These are phyloP conservation scores for Suhomyces terraborum DNA, from an alignment of 1,139 yeast species.

Conservation along the genomic window DNA sequence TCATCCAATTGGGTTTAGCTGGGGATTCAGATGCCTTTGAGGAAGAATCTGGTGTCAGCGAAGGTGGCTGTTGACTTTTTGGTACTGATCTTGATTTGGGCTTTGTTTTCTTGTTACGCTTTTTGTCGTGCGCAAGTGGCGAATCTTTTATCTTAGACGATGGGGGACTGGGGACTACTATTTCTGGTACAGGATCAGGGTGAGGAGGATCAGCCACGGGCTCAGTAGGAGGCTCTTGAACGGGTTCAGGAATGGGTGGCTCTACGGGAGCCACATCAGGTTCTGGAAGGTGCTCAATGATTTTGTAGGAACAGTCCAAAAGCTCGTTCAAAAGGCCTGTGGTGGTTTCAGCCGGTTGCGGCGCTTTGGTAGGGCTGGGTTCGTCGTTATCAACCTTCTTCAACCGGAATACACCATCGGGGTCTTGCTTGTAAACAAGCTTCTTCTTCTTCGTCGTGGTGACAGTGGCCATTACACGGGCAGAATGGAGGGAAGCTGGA, in stretches of 20 bases:
- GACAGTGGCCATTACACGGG: slow-evolving; percentile 15
- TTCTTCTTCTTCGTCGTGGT: slow-evolving; percentile 28
- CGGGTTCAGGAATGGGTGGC: not conserved
- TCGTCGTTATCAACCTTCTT: slow-evolving; percentile 28
- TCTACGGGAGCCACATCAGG: not conserved
- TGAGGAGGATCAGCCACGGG: not conserved
- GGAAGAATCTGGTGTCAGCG: not conserved
- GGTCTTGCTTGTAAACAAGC: slow-evolving; percentile 42
- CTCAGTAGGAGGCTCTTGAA: not conserved
- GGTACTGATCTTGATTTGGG: slow-evolving; percentile 7
- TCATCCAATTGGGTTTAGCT: slow-evolving; percentile 3
- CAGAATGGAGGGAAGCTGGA: not conserved
- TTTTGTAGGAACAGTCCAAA: slow-evolving; percentile 18
- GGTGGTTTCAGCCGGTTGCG: slow-evolving; percentile 2
- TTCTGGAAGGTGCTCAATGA: slow-evolving; percentile 7
- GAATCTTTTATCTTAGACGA: slow-evolving; percentile 5
- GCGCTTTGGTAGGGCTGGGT: slow-evolving; percentile 10
- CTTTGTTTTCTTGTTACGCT: slow-evolving; percentile 10
- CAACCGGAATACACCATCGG: slow-evolving; percentile 46
- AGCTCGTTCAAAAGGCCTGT: slow-evolving; percentile 27
- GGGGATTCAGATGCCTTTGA: not conserved
- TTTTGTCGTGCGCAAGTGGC: slow-evolving; percentile 11
- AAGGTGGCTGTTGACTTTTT: slow-evolving; percentile 4
- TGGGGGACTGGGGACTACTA: not conserved
- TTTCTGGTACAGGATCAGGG: slow-evolving; percentile 4